Base-by-base conservation (phyloP, 164 flowering plant species). In the Tinospora cordifolia region DNA sequence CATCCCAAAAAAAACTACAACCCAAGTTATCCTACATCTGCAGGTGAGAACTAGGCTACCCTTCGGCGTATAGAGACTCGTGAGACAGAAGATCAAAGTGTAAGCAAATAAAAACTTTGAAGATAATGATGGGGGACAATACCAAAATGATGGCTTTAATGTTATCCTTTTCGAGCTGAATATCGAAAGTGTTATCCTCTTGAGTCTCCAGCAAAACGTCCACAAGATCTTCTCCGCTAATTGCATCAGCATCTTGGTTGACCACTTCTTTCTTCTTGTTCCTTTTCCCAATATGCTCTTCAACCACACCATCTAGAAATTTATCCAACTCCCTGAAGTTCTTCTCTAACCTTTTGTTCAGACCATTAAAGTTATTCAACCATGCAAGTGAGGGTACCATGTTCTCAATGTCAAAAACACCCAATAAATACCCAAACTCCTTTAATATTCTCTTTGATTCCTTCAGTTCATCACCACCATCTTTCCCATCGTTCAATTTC, bases 91-190 rank as follows among this genome's bases (percentile, higher is more conserved):
- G 36, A 30, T 4, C 36, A 30, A 30, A 30, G 4, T 4, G 4
- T 30, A 30, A 30, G 4, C 4, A 30, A 30, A 30, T 30, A 30
- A 4, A 30, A 4, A 30, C 4, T 1, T 30, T 30, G 36, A 44
- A 44, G 14, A 44, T 1, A 44, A 44, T 44, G 2, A 41, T 41
- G 46, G 9, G 14, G 13, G 12, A 44, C 13, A 11, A 44, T 44
- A 79, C 84, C 76, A 80, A 22, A 14, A 82, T 46, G 3, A 73
- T 30, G 26, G 76, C 82, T 65, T 76, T 78, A 69, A 77, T 51
- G 57, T 57, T 54, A 8, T 81, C 84, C 41, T 71, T 70, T 3
- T 77, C 41, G 21, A 73, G 27, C 0, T 54, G 71, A 66, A 68
- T 47, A 24, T 66, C 40, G 40, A 30, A 19, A 6, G 65, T 26